Evolutionary conservation across 306 rosid genomes (phyloP), one percentile per base, ranked within the genome.

Genomic region (Cicer cuneatum): DNA sequence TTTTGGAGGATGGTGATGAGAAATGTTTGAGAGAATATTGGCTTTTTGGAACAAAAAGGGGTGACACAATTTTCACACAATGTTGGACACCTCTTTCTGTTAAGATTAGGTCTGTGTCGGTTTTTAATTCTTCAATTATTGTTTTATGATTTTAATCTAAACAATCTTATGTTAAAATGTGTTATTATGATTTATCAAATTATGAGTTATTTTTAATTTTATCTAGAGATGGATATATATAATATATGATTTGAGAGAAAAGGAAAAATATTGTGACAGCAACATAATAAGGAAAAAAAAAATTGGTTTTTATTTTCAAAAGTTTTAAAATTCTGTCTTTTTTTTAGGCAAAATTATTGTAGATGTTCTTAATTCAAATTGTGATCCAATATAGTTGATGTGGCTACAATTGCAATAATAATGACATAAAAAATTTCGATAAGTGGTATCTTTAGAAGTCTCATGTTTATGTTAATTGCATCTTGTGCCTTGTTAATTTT

Each of bases 51-150:
- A 82, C 89, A 10, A 76, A 57, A 4, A 86, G 95, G 71, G 93
- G 93, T 21, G 90, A 87, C 62, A 81, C 81, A n/a, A 85, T 92
- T 48, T 94, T 94, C 75, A 90, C 97, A 1, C 97, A 90, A 75
- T 85, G 88, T 18, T 92, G 99, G 99, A 70, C 89, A 7, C 95
- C 97, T 0, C 71, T 83, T 68, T 70, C 85, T 15, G 74, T 11
- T 53, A 54, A 72, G 57, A 84, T 83, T 81, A 90, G 96, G 99
- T 94, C 56, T 8, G 51, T 49, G n/a, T 48, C 89, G 84, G 7
- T 14, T 51, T 13, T 52, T 0, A 15, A 18, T 65, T 75, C 2
- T 38, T 35, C 52, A 16, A 18, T 56, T 10, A 54, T 37, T 10
- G 6, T 15, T 51, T n/a, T 21, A 6, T 45, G 1, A 21, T 52